Conservation (phyloP, 2,329 filamentous ascomycete genomes). For the Epichloe glyceriae region DNA sequence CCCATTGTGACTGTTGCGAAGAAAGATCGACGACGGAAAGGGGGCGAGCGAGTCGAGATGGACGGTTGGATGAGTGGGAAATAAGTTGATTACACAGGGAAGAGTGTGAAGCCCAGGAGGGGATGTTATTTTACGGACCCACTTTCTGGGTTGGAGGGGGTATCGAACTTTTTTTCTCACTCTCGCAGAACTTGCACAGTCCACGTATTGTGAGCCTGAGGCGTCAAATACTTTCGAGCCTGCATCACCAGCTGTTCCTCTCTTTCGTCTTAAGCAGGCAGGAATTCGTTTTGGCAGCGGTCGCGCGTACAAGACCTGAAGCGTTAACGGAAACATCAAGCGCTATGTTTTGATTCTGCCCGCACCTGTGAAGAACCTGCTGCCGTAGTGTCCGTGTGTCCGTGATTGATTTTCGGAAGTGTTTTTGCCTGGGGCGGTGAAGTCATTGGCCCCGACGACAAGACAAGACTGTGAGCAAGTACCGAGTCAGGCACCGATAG, state of each 20-base stretch:
- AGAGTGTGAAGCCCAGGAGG: not conserved
- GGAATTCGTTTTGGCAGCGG: too few relatives aligned
- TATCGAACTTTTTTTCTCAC: not conserved
- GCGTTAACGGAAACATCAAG: too few relatives aligned
- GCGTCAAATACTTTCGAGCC: not conserved
- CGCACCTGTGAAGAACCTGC: too few relatives aligned
- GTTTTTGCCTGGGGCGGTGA: too few relatives aligned
- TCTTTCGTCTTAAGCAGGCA: too few relatives aligned
- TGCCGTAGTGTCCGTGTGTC: too few relatives aligned
- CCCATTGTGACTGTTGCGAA: constrained; percentile 36
- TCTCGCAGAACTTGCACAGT: not conserved
- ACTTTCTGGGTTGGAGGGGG: constrained; percentile 6
- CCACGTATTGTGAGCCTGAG: not conserved
- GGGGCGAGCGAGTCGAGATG: not conserved
- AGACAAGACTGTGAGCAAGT: too few relatives aligned
- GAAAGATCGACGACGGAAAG: not conserved
- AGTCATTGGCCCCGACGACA: too few relatives aligned
- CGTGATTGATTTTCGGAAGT: too few relatives aligned
- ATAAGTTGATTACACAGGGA: not conserved
- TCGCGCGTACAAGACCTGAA: too few relatives aligned
- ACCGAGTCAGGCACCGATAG: not conserved
- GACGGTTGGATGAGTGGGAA: not conserved
- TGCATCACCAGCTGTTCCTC: not conserved
- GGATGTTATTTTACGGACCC: constrained; percentile 4
- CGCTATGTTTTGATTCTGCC: too few relatives aligned